These are phyloP conservation scores for Oenanthe javanica DNA, from an alignment of 140 eudicot species.

Conservation along the genomic window DNA sequence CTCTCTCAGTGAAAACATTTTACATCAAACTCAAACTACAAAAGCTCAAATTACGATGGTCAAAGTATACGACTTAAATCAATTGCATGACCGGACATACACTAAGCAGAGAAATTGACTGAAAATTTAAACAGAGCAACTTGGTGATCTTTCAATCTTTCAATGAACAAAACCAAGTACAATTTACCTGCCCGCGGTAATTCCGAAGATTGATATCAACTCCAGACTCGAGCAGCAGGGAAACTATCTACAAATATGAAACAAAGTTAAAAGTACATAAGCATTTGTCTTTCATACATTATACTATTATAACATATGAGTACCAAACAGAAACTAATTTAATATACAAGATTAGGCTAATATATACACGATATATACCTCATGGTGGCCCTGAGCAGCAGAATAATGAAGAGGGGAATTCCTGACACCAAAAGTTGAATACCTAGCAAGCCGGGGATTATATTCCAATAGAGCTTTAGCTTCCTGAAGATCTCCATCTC, in stretches of 20 bases:
- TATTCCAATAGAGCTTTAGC: constrained; percentile 85
- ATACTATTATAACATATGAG: neutral
- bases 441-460: constrained; percentile 79
- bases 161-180: neutral
- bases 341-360: neutral
- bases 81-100: neutral
- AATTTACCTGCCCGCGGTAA: constrained; percentile 81
- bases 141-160: neutral
- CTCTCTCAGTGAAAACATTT: neutral
- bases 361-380: constrained; percentile 38
- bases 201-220: constrained; percentile 93
- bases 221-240: constrained; percentile 79
- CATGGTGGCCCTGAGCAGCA: constrained; percentile 97
- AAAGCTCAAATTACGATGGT: neutral
- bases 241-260: constrained; percentile 52
- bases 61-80: neutral
- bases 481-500: constrained; percentile 98
- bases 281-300: neutral
- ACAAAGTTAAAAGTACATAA: neutral
- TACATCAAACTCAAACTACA: neutral
- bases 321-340: neutral
- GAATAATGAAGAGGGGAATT: constrained; percentile 94
- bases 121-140: no score
- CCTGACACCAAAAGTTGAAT: constrained; percentile 78
- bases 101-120: neutral